phyloP scores from a whole-genome alignment of 805 yeast species.

The Candida anglica region DNA sequence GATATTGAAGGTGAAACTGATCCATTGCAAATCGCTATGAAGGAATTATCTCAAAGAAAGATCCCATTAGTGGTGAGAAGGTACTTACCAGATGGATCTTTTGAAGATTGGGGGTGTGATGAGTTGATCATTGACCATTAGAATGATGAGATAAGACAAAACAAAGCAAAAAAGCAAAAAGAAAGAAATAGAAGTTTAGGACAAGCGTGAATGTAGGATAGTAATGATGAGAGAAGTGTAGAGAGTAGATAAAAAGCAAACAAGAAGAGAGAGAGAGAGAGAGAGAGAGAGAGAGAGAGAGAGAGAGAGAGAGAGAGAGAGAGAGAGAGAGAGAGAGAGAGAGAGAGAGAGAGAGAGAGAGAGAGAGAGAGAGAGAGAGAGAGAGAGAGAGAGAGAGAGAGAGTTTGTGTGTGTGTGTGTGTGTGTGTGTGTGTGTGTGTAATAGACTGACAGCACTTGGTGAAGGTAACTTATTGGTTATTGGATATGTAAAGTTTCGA shows the following conservation, averaged over 20 bases:
- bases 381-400: too few relatives aligned
- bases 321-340: too few relatives aligned
- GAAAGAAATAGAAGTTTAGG: not conserved
- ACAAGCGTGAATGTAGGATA: not conserved
- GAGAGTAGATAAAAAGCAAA: not conserved
- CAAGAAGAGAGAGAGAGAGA: not conserved
- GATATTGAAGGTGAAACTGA: constrained; percentile 99
- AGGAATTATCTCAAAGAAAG: constrained; percentile 90
- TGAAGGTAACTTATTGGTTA: too few relatives aligned
- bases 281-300: not conserved
- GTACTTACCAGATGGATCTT: constrained; percentile 94
- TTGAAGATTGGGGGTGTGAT: constrained; percentile 99
- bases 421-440: too few relatives aligned
- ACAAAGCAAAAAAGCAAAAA: not conserved
- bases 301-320: not conserved
- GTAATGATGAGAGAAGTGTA: too few relatives aligned
- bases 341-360: too few relatives aligned
- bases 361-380: too few relatives aligned
- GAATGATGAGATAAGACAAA: constrained; percentile 1
- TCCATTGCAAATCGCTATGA: constrained; percentile 96
- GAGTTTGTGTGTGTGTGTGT: too few relatives aligned
- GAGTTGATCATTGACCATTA: constrained; percentile 86
- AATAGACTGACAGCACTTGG: too few relatives aligned
- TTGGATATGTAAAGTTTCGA: too few relatives aligned
- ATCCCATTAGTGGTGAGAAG: constrained; percentile 95